Evolutionary conservation across 768 basidiomycete genomes (phyloP), one percentile per base, ranked within the genome.

Genomic region (Lactarius akahatsu): DNA sequence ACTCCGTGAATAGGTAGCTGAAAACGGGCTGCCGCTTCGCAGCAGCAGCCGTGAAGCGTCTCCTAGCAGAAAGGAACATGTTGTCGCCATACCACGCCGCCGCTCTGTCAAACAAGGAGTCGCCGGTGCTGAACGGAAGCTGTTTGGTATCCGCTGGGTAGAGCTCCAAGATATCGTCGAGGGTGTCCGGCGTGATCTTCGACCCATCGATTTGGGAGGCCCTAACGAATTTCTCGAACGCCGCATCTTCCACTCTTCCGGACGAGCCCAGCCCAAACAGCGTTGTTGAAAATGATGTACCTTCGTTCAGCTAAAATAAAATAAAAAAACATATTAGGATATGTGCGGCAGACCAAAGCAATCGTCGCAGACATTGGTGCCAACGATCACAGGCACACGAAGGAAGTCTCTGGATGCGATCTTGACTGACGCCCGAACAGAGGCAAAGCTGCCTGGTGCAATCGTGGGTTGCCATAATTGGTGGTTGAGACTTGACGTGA

Each of bases 261-360:
- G 78, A 74, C 7, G 83, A 75, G 32, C 75, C 73, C 6, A 82
- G 74, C n/a, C 76, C 76, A 5, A 72, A 73, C 9, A 87, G 74
- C 1, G 76, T 73, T 3, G 64, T 60, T 40, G 80, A 80, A 73
- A 84, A 83, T 1, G 63, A 71, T 0, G 80, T 82, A 2, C 85
- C 85, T 72, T 87, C 85, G 70, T 85, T 86, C 13, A 83, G 73
- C 85, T 84, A 26, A n/a, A n/a, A n/a, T n/a, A n/a, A n/a, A n/a
- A n/a, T n/a, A n/a, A 2, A 26, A 50, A 23, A 47, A 47, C 34
- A 2, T 10, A 50, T 50, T 50, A 26, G 47, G 23, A 15, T 13
- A 50, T 50, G 78, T 81, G 1, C 82, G 82, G 71, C 83, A 82
- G 70, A 83, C 83, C 13, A 81, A 70, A 80, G 47, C 81, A 0